Base-by-base conservation (phyloP, 805 yeast genomes). In the Wickerhamiella sorbophila region DNA sequence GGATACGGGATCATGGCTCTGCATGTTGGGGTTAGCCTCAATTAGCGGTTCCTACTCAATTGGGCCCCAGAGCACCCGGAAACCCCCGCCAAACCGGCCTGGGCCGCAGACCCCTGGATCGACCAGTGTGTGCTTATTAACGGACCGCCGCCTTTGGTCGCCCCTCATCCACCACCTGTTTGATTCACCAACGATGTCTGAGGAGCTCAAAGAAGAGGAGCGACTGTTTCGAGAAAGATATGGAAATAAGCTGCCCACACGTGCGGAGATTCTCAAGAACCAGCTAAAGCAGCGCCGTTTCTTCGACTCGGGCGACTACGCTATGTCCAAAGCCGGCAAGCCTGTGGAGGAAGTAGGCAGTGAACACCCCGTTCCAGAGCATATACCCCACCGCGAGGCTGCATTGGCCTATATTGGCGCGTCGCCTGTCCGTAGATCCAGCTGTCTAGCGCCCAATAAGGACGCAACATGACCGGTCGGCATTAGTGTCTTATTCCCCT, bases 231-330 rank as follows among this genome's bases (percentile, higher is more conserved):
- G 29, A 6, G 29, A 24, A 24, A 6, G 29, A 6, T 24, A 24
- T 24, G 29, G 29, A n/a, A 44, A 44, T 27, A 36, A 42, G 27
- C 44, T 52, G 26, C 56, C 57, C 17, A 45, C 49, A 4, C 46
- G 56, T 1, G 56, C 57, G 3, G 55, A 54, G 31, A 39, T 52
- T 18, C 48, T 54, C 29, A 48, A 48, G 41, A 42, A 39, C 40
- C 55, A 51, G 46, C 46, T 55, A 33, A 83, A 82, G 61, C 95
- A 86, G 49, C 74, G 94, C 51, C 83, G 83, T 62, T 86, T 78
- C 61, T 87, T 86, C 56, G 96, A 86, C 56, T 79, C 93, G 48
- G 95, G 95, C 16, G 96, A 86, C 62, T 86, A 86, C 59, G 95
- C 95, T 12, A 72, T 86, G 73, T 82, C 62, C 37, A 57, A 62